Evolutionary conservation across 1,284 basidiomycete genomes (phyloP), one percentile per base, ranked within the genome.

Genomic region (Cystobasidium slooffiae): DNA sequence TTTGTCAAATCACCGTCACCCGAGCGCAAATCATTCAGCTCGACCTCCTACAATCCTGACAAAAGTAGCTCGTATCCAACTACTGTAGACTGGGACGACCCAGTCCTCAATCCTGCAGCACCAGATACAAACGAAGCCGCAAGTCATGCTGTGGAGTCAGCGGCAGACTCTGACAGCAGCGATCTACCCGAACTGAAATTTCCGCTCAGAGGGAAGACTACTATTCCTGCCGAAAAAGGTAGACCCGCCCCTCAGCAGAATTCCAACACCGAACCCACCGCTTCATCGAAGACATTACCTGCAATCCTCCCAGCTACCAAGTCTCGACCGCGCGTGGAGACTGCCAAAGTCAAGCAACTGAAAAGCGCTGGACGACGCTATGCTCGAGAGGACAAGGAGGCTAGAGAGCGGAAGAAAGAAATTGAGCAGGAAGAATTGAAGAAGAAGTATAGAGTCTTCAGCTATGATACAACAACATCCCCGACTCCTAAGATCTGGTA

Each of bases 11-110:
- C 56, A 2, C 39, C 39, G 39, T 43, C 37, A 3, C 56, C 56
- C n/a, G n/a, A 31, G 9, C 22, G 31, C 7, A 31, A 31, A 10
- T 59, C 37, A n/a, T 59, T 31, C n/a, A n/a, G 56, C 18, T 31
- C 56, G 6, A 39, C 6, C 6, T 16, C 6, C 18, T 18, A n/a
- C 22, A 22, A 41, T 8, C 9, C 61, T 5, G 22, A 41, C 10
- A 49, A 6, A 24, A 44, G n/a, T 7, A 66, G 37, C 6, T 31
- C 44, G 20, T 24, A 20, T 5, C 10, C n/a, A 1, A 41, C 68
- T 31, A 24, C 44, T 5, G 37, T 72, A 10, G 69, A 72, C 37
- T 72, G 69, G 69, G 69, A 72, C 4, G 69, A 72, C 64, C 69
- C 69, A 14, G 69, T 72, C 9, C 24, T 72, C 49, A 62, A 62